Evolutionary conservation across 768 basidiomycete species (phyloP), one percentile per base, ranked within the genome.

Genomic region (Lentinula boryana): DNA sequence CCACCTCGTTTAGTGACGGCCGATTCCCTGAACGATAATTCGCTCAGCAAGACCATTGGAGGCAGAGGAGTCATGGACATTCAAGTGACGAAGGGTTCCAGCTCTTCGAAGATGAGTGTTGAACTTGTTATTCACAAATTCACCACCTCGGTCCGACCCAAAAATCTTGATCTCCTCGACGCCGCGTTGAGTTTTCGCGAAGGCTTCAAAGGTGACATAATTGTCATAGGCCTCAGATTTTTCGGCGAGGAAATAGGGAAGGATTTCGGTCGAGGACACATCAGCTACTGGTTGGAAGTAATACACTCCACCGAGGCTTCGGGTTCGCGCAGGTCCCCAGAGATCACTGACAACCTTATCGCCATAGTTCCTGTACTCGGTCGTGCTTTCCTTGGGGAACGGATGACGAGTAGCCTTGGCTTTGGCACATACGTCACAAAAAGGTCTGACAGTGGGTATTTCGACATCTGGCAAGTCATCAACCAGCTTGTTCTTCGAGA

Each of bases 11-110:
- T n/a, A n/a, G n/a, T n/a, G n/a, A n/a, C n/a, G n/a, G n/a, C n/a
- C n/a, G n/a, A n/a, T n/a, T n/a, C n/a, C n/a, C n/a, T n/a, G n/a
- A n/a, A n/a, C 40, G 1, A 65, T 71, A 23, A 63, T 65, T 12
- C 66, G 61, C 64, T 76, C 71, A 8, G 69, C 64, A n/a, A 64
- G 65, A n/a, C 73, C 71, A 59, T 75, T 74, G 43, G 68, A 70
- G 27, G 65, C 63, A 12, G 74, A 72, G 15, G 68, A 67, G 63
- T 75, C 67, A 46, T 74, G 71, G 21, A 74, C 69, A 2, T 69
- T 74, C 21, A 74, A 68, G 40, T 74, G 69, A 15, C 65, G 66
- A 38, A 64, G 53, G 0, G 72, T 76, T 2, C 75, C 71, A 18
- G 66, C 54, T 2, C 46, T 41, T 9, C 63, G 60, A 6, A 71